Evolutionary conservation across 257 asterid genomes (phyloP).

Genomic region (Scutellaria minor): DNA sequence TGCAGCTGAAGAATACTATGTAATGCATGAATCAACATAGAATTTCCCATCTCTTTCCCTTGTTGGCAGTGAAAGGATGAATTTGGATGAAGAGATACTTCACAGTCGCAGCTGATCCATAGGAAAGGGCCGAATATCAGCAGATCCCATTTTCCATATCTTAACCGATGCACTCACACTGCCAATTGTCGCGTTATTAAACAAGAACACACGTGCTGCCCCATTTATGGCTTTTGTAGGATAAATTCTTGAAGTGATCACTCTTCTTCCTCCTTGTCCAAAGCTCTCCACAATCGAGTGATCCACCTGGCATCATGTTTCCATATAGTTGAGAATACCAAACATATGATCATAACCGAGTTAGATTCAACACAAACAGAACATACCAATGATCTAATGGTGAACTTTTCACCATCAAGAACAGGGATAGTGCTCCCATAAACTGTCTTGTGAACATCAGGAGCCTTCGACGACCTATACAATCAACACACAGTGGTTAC

Average conservation of each 20-base stretch:
- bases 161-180: slow-evolving; percentile 59
- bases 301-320: slow-evolving; percentile 57
- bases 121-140: slow-evolving; percentile 55
- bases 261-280: slow-evolving; percentile 80
- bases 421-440: slow-evolving; percentile 76
- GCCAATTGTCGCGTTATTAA: slow-evolving; percentile 76
- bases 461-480: slow-evolving; percentile 71
- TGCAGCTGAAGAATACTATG: background rate
- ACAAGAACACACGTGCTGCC: slow-evolving; percentile 60
- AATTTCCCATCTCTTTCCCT: background rate
- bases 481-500: background rate
- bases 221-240: slow-evolving; percentile 70
- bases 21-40: background rate
- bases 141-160: slow-evolving; percentile 72
- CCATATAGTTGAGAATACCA: background rate
- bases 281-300: slow-evolving; percentile 86
- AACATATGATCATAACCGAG: background rate
- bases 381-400: slow-evolving; percentile 69
- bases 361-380: background rate
- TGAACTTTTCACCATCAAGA: slow-evolving; percentile 62
- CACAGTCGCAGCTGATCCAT: slow-evolving; percentile 28
- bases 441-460: slow-evolving; percentile 60
- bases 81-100: background rate
- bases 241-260: slow-evolving; percentile 70
- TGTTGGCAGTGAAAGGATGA: background rate